These are phyloP conservation scores for Sarcodon sp. DNA, from an alignment of 768 basidiomycete species.

Conservation along the genomic window DNA sequence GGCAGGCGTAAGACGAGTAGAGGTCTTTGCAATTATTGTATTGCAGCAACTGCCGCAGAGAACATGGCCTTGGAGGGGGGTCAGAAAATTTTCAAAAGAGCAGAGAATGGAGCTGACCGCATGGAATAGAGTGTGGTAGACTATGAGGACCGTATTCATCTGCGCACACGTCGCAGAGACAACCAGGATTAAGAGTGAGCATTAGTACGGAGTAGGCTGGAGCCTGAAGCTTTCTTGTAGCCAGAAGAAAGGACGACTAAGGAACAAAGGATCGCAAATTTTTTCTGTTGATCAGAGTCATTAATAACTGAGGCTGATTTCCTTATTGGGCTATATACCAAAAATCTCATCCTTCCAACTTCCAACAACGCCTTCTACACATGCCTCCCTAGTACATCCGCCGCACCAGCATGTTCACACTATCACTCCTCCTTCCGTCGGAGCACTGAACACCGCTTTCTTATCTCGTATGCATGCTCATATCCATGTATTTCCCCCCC, in stretches of 20 bases:
- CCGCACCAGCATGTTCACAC: too few relatives aligned
- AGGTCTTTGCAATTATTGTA: conserved; percentile 72
- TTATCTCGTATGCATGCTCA: too few relatives aligned
- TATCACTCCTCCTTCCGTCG: too few relatives aligned
- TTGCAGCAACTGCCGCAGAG: conserved; percentile 68
- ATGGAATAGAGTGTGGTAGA: conserved; percentile 70
- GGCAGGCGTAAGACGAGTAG: conserved; percentile 52
- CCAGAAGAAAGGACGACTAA: conserved; percentile 1
- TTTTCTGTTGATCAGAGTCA: too few relatives aligned
- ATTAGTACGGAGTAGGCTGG: conserved; percentile 20
- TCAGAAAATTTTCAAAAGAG: conserved; percentile 5
- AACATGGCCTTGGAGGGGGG: conserved; percentile 49
- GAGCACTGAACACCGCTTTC: too few relatives aligned
- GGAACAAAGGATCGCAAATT: neutral
- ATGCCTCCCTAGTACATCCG: too few relatives aligned
- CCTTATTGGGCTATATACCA: too few relatives aligned
- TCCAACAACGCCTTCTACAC: too few relatives aligned
- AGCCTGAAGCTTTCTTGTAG: neutral
- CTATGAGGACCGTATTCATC: conserved; percentile 71
- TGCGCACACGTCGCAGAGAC: conserved; percentile 83
- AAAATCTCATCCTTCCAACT: too few relatives aligned
- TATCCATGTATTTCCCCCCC: too few relatives aligned
- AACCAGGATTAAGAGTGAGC: conserved; percentile 75
- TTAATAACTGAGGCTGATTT: too few relatives aligned
- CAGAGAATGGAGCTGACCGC: conserved; percentile 39